Evolutionary conservation across 108 stramenopile species (phyloP).

Genomic region (Cyclotella baltica): DNA sequence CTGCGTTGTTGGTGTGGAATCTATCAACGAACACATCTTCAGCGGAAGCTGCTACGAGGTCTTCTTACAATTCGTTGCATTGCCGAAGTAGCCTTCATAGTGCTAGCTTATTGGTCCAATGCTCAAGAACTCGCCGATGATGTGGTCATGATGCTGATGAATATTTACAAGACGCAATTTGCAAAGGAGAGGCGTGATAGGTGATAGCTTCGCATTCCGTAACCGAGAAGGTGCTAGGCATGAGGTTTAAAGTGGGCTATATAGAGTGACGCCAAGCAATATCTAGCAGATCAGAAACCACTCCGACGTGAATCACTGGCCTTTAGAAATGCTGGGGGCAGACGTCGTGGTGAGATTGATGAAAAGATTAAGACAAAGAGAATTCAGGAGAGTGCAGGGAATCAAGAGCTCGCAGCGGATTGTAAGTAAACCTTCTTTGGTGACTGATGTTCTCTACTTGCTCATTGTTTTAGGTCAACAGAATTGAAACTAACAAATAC

Average conservation of each 20-base stretch:
- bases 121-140: too few relatives aligned
- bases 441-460: not conserved
- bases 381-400: conserved; percentile 47
- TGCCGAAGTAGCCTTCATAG: too few relatives aligned
- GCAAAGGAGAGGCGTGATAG: conserved; percentile 71
- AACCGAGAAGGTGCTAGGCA: conserved; percentile 71
- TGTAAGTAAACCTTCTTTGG: conserved; percentile 54
- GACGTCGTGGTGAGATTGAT: conserved; percentile 66
- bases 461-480: conserved; percentile 57
- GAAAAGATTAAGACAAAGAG: conserved; percentile 56
- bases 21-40: too few relatives aligned
- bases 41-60: too few relatives aligned
- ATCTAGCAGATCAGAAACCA: conserved; percentile 62
- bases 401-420: conserved; percentile 65
- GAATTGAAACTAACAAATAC: too few relatives aligned
- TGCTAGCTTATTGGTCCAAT: too few relatives aligned
- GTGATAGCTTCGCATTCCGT: conserved; percentile 66
- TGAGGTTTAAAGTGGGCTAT: conserved; percentile 78
- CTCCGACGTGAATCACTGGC: conserved; percentile 75
- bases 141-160: too few relatives aligned
- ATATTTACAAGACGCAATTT: too few relatives aligned
- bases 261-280: conserved; percentile 76
- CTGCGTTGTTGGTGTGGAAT: too few relatives aligned
- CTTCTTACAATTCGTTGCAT: too few relatives aligned
- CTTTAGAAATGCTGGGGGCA: conserved; percentile 67